Percentiles rank a stretch among this genome's conserved stretches.
Evolutionary conservation across 306 rosid species (phyloP).

Genomic region (Sophora flavescens): DNA sequence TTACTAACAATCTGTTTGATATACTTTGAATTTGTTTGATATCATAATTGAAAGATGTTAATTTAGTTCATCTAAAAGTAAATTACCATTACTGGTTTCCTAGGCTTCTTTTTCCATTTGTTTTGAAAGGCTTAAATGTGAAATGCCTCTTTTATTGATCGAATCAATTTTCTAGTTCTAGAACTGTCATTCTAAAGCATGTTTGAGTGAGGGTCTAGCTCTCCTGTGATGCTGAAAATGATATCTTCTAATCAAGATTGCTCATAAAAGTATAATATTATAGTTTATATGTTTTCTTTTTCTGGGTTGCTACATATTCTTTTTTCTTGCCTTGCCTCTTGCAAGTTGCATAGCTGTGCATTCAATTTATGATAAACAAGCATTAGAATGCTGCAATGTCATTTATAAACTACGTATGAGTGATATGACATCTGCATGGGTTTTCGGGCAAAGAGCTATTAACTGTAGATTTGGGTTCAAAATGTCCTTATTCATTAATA

Average conservation of each 20-base stretch:
- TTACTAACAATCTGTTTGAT: constrained; percentile 29
- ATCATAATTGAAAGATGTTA: too few species aligned
- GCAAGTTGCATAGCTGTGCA: too few species aligned
- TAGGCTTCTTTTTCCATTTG: constrained; percentile 44
- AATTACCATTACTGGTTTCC: constrained; percentile 35
- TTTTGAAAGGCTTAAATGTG: constrained; percentile 34
- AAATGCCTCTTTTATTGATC: constrained; percentile 26
- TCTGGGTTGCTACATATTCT: not conserved
- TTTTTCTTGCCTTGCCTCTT: too few species aligned
- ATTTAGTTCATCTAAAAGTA: too few species aligned
- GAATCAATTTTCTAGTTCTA: constrained; percentile 3
- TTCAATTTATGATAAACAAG: constrained; percentile 11
- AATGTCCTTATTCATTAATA: constrained; percentile 3
- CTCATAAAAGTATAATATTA: constrained; percentile 8
- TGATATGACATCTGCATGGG: too few species aligned
- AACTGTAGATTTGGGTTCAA: constrained; percentile 16
- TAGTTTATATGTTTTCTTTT: not conserved
- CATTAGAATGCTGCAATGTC: constrained; percentile 12
- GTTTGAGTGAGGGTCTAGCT: not conserved
- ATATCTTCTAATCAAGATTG: constrained; percentile 11
- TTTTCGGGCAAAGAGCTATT: not conserved
- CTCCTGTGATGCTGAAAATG: constrained; percentile 36
- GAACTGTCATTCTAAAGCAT: not conserved
- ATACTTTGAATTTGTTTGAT: too few species aligned
- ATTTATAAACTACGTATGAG: not conserved